Evolutionary conservation across 2,329 filamentous ascomycete species (phyloP).

Genomic region (Bipolaris gigantea): DNA sequence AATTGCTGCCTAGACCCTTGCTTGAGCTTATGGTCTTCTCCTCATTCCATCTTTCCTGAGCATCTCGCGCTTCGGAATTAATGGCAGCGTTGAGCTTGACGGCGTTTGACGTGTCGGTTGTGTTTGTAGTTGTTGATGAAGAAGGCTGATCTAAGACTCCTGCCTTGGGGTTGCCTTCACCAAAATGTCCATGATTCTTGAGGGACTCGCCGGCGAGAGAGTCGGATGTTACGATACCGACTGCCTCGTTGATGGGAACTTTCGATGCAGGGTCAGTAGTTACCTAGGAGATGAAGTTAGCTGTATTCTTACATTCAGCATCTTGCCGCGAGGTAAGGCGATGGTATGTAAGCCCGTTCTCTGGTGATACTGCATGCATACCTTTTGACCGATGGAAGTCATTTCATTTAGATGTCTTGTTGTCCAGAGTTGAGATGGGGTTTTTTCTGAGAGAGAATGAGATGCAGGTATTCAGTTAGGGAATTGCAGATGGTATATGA

Average conservation of each 20-base stretch:
- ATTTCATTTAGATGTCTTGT: slow-evolving; percentile 10
- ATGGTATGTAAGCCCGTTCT: not conserved
- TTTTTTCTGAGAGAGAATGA: not conserved
- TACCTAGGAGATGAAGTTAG: slow-evolving; percentile 33
- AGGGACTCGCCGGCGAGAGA: slow-evolving; percentile 78
- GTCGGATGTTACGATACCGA: slow-evolving; percentile 66
- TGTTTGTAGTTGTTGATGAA: slow-evolving; percentile 59
- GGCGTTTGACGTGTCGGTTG: slow-evolving; percentile 58
- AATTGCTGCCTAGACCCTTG: slow-evolving; percentile 41
- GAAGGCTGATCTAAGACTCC: slow-evolving; percentile 55
- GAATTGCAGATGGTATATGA: not conserved
- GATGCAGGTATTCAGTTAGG: not conserved
- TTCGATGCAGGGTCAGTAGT: slow-evolving; percentile 53
- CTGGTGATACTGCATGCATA: slow-evolving; percentile 3
- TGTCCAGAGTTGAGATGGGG: not conserved
- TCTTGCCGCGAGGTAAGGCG: not conserved
- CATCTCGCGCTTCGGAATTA: slow-evolving; percentile 51
- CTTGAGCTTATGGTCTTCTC: slow-evolving; percentile 47
- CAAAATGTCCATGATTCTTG: slow-evolving; percentile 61
- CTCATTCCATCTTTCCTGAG: slow-evolving; percentile 45
- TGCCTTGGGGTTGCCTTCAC: slow-evolving; percentile 59
- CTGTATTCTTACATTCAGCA: not conserved
- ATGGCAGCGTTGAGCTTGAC: slow-evolving; percentile 54
- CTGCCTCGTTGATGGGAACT: slow-evolving; percentile 59
- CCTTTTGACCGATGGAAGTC: slow-evolving; percentile 24